These are phyloP conservation scores for Flaveria trinervia DNA, from an alignment of 129 eudicot species.

Conservation along the genomic window DNA sequence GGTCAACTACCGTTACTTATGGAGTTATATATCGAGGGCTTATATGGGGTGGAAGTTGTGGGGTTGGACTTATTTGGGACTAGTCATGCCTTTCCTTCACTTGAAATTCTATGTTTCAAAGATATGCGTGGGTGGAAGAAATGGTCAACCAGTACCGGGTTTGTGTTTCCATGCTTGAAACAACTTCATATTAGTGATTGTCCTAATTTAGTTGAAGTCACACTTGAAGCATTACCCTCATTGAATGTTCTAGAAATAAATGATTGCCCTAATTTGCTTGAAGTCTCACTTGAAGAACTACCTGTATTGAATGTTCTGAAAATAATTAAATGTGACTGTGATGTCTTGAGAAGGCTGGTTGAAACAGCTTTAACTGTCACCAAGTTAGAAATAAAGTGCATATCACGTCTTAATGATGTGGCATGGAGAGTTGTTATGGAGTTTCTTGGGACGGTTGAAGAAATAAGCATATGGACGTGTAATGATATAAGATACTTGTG, in stretches of 20 bases:
- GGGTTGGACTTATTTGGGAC: background rate
- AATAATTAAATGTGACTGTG: no score
- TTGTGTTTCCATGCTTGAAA: background rate
- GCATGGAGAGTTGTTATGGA: background rate
- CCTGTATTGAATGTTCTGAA: background rate
- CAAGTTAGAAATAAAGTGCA: background rate
- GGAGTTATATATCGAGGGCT: background rate
- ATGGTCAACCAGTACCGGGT: background rate
- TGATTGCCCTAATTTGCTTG: no score
- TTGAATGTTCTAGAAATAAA: background rate
- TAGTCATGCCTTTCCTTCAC: background rate
- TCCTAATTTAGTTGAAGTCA: background rate
- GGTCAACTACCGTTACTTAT: background rate
- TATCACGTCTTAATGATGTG: background rate
- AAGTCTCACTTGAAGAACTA: background rate
- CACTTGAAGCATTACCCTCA: background rate
- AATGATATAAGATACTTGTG: background rate
- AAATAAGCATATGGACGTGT: background rate
- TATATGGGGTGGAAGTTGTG: background rate
- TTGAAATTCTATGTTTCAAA: background rate
- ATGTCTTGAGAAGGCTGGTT: background rate
- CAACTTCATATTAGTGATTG: background rate
- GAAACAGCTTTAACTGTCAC: background rate
- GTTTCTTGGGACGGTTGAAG: background rate
- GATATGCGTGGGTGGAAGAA: background rate